A percentile compares a stretch with the other conserved stretches of the same genome.
These are phyloP conservation scores for Alternaria sp. DNA, from an alignment of 2,329 filamentous ascomycete genomes.

Conservation along the genomic window DNA sequence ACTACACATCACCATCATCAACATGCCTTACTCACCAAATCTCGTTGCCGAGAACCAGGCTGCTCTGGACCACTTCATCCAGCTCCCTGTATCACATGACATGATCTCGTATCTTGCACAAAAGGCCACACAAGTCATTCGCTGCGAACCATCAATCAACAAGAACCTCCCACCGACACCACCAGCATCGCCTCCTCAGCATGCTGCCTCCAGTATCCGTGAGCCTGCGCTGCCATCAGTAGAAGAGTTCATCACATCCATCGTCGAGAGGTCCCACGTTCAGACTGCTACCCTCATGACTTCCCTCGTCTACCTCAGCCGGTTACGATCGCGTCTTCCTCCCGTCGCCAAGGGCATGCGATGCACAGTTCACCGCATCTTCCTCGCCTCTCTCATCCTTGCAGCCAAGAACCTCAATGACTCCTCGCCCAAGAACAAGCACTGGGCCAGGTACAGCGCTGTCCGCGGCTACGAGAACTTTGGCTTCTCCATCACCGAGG, in stretches of 20 bases:
- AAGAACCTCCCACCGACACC: constrained; percentile 65
- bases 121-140: constrained; percentile 79
- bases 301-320: constrained; percentile 88
- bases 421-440: constrained; percentile 99
- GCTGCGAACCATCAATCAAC: constrained; percentile 69
- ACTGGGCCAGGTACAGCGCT: constrained; percentile 94
- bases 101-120: constrained; percentile 82
- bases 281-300: constrained; percentile 98
- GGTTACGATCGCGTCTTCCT: constrained; percentile 84
- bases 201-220: constrained; percentile 57
- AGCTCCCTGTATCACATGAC: constrained; percentile 73
- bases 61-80: constrained; percentile 82
- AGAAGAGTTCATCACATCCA: constrained; percentile 88
- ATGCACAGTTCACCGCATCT: constrained; percentile 97
- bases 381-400: constrained; percentile 83
- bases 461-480: constrained; percentile 78
- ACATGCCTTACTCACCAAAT: constrained; percentile 57
- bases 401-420: constrained; percentile 98
- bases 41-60: constrained; percentile 67
- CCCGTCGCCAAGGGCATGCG: constrained; percentile 95
- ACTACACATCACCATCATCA: constrained; percentile 20
- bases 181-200: constrained; percentile 65
- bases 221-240: constrained; percentile 73
- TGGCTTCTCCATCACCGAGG: constrained; percentile 91
- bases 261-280: constrained; percentile 92